phyloP scores from a whole-genome alignment of 2,329 filamentous ascomycete genomes.

The Dichotomopilus funicola region DNA sequence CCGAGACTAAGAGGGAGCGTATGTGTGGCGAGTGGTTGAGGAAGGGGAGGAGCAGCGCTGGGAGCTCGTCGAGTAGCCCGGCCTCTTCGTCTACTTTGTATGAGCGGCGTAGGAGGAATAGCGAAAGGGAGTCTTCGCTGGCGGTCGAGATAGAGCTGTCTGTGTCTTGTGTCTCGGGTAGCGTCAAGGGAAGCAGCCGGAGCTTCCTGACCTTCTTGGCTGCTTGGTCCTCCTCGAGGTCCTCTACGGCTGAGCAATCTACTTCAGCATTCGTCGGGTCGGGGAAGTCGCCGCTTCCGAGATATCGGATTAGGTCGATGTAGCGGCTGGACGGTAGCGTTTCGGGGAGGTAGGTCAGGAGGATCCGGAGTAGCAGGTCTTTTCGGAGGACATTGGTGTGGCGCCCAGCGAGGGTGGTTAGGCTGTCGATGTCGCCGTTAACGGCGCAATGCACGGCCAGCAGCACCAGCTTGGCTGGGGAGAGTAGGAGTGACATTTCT shows the following conservation, averaged over 20 bases:
- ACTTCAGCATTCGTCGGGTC: constrained; percentile 39
- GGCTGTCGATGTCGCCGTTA: constrained; percentile 55
- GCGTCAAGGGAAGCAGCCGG: constrained; percentile 51
- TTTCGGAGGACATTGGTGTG: constrained; percentile 53
- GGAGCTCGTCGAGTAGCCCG: constrained; percentile 63
- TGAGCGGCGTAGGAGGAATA: constrained; percentile 62
- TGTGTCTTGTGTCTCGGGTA: constrained; percentile 24
- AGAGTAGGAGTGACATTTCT: constrained; percentile 39
- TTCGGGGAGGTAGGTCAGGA: constrained; percentile 74
- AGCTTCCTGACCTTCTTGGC: constrained; percentile 58
- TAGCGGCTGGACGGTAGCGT: constrained; percentile 58
- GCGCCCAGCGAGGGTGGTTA: constrained; percentile 53
- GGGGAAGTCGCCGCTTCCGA: constrained; percentile 44
- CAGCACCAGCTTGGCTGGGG: constrained; percentile 62
- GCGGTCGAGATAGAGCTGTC: constrained; percentile 42
- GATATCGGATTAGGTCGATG: constrained; percentile 51
- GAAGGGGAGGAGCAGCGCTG: constrained; percentile 63
- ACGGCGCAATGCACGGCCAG: constrained; percentile 65
- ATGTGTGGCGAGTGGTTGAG: constrained; percentile 54
- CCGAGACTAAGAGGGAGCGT: constrained; percentile 62
- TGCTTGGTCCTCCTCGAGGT: constrained; percentile 57
- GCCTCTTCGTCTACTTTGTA: constrained; percentile 65
- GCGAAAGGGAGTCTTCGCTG: constrained; percentile 48
- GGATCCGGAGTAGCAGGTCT: constrained; percentile 62
- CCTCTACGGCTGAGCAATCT: constrained; percentile 50